These are phyloP conservation scores for Carex myosuroides DNA, from an alignment of 176 grass and related monocot genomes.

Conservation along the genomic window DNA sequence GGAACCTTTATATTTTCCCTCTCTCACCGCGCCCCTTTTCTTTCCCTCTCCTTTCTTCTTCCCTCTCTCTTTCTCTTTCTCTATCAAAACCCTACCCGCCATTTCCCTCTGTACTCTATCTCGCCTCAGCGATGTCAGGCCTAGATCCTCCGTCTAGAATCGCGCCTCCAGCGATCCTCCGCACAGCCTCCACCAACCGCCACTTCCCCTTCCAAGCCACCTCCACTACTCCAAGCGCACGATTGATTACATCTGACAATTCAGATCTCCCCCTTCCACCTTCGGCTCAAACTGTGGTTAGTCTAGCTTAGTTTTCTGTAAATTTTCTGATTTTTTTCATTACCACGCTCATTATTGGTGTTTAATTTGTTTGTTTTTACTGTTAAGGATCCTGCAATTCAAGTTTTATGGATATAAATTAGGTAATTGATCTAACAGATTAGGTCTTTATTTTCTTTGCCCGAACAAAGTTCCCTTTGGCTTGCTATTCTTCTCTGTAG, in stretches of 20 bases:
- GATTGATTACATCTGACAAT: conserved; percentile 8
- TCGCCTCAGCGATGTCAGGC: conserved; percentile 13
- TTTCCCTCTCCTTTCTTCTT: conserved; percentile 15
- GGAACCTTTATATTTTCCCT: conserved; percentile 36
- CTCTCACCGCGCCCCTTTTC: conserved; percentile 28
- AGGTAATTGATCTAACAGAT: neutral
- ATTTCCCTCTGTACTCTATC: neutral
- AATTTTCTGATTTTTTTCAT: neutral
- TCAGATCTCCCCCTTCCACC: neutral
- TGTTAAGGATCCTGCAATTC: conserved; percentile 9
- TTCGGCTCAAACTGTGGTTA: conserved; percentile 2
- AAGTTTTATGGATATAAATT: neutral
- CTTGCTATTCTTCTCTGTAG: neutral
- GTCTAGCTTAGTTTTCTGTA: neutral
- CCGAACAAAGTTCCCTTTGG: neutral
- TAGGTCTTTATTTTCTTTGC: neutral
- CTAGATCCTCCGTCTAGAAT: conserved; percentile 31
- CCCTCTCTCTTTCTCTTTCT: conserved; percentile 18
- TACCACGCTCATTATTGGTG: neutral
- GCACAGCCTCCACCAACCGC: neutral
- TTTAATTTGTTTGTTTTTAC: neutral
- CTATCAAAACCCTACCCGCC: conserved; percentile 15
- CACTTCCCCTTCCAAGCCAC: conserved; percentile 14
- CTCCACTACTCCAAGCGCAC: neutral
- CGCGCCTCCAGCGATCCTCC: conserved; percentile 28